Percentiles rank a stretch among this genome's conserved stretches.
Conservation (phyloP, 1,139 yeast species). For the Blastobotrys raffinosifermentans region DNA sequence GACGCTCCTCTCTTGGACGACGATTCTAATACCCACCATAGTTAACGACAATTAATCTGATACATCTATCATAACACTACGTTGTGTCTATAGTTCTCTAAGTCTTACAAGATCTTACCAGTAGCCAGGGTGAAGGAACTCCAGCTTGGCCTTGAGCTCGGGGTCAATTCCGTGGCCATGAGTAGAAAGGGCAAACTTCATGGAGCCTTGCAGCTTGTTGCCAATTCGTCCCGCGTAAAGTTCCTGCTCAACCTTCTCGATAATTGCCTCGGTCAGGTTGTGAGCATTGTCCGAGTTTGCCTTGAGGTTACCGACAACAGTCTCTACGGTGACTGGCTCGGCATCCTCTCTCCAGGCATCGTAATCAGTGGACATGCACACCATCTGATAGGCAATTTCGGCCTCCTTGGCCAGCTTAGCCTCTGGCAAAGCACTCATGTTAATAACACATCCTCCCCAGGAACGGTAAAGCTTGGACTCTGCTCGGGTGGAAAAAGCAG, state of each 20-base stretch:
- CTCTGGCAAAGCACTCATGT: conserved; percentile 95
- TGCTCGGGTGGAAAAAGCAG: conserved; percentile 96
- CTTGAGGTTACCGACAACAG: conserved; percentile 83
- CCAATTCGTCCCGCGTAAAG: conserved; percentile 59
- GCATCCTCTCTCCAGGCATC: conserved; percentile 96
- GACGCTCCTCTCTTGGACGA: conserved; percentile 3
- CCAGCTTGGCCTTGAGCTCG: conserved; percentile 71
- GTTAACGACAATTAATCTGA: neutral
- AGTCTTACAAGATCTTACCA: conserved; percentile 39
- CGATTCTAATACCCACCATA: conserved; percentile 3
- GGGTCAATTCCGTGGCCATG: conserved; percentile 68
- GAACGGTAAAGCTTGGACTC: conserved; percentile 82
- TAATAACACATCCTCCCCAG: conserved; percentile 93
- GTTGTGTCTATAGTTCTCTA: too few species aligned
- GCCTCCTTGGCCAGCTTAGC: conserved; percentile 96
- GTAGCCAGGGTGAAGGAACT: conserved; percentile 87
- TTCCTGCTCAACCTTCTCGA: conserved; percentile 59
- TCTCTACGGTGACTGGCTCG: conserved; percentile 95
- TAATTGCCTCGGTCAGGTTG: conserved; percentile 60
- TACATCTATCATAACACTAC: neutral
- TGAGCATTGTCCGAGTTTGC: conserved; percentile 89
- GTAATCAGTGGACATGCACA: conserved; percentile 98
- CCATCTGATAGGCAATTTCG: conserved; percentile 93
- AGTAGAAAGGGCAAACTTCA: conserved; percentile 80
- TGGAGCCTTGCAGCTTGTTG: conserved; percentile 62